phyloP scores from a whole-genome alignment of 352 stramenopile genomes.

The Pythium aphanidermatum region DNA sequence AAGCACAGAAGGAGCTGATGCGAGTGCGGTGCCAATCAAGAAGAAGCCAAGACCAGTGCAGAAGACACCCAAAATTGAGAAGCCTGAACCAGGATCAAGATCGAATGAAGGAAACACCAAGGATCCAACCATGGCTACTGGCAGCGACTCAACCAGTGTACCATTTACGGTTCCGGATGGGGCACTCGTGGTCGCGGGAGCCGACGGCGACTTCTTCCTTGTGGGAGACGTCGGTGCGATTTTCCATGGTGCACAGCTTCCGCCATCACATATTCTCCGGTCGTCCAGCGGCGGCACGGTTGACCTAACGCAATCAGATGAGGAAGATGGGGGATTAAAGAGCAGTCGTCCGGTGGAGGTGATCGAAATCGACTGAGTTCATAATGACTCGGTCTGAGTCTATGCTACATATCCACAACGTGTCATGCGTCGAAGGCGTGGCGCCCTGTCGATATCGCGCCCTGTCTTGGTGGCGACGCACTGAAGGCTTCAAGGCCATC shows the following conservation, averaged over 20 bases:
- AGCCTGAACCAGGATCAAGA: neutral
- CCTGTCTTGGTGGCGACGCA: slow-evolving; percentile 1
- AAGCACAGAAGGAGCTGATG: neutral
- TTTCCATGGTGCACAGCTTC: too few species aligned
- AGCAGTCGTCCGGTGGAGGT: slow-evolving; percentile 5
- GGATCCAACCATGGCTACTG: too few species aligned
- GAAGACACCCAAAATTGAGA: neutral
- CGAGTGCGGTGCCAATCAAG: slow-evolving; percentile 2
- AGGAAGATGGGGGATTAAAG: slow-evolving; percentile 19
- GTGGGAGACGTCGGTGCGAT: slow-evolving; percentile 44
- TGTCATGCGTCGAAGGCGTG: too few species aligned
- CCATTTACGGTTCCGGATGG: slow-evolving; percentile 5
- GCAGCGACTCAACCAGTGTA: slow-evolving; percentile 8
- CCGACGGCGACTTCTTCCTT: slow-evolving; percentile 39
- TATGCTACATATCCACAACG: too few species aligned
- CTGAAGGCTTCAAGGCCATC: neutral
- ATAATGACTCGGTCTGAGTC: too few species aligned
- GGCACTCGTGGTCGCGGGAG: slow-evolving; percentile 14
- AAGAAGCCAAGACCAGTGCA: slow-evolving; percentile 19
- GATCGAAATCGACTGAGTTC: slow-evolving; percentile 19
- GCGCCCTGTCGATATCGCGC: too few species aligned
- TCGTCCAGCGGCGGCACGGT: too few species aligned
- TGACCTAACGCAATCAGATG: neutral
- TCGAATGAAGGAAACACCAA: slow-evolving; percentile 11
- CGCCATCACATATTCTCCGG: too few species aligned